Conservation (phyloP, 2,329 filamentous ascomycete genomes). For the Diaporthe longicolla region DNA sequence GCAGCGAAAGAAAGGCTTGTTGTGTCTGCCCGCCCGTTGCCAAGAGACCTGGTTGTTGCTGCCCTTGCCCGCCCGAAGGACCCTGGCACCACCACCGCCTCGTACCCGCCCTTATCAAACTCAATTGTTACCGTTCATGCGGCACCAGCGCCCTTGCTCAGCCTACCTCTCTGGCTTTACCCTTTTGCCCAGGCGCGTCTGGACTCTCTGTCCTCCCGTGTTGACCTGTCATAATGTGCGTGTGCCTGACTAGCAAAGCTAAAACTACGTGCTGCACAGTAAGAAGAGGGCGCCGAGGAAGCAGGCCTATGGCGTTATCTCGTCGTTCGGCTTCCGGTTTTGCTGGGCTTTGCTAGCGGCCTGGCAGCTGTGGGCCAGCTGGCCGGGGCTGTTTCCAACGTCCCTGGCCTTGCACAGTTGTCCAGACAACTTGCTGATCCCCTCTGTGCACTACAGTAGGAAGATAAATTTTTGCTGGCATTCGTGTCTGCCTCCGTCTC, state of each 20-base stretch:
- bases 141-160: conserved; percentile 25
- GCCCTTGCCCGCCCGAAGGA: conserved; percentile 3
- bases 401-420: background rate
- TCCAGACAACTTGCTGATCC: too few species aligned
- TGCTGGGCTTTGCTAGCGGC: background rate
- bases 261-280: background rate
- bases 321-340: background rate
- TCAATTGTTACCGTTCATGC: conserved; percentile 32
- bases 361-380: background rate
- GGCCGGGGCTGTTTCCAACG: background rate
- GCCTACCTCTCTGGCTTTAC: background rate
- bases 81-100: background rate
- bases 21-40: conserved; percentile 14
- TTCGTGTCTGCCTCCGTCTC: background rate
- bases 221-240: conserved; percentile 3
- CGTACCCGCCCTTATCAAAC: conserved; percentile 34
- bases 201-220: background rate
- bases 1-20: background rate
- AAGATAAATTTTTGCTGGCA: too few species aligned
- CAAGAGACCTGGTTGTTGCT: conserved; percentile 2
- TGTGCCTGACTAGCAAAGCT: background rate
- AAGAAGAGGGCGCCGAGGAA: background rate
- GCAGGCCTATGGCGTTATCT: background rate
- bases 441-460: too few species aligned
- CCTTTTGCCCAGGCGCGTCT: background rate